Conservation (phyloP, 1,284 basidiomycete species). For the Fistulina hepatica region DNA sequence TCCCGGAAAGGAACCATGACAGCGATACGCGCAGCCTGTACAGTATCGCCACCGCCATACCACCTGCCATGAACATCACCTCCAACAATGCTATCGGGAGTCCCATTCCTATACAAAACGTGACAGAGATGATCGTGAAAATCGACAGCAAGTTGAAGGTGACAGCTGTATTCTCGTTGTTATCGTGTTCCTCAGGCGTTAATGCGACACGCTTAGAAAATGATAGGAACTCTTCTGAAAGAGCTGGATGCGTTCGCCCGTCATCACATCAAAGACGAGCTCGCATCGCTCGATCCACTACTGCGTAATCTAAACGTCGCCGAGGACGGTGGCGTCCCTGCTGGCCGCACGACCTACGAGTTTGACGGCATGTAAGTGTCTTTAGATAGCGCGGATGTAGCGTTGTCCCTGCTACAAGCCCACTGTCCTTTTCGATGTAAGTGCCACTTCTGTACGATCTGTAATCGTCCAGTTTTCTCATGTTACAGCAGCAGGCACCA, state of each 20-base stretch:
- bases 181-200: conserved; percentile 4
- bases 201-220: conserved; percentile 44
- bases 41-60: conserved; percentile 52
- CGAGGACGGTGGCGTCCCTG: no score
- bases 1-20: conserved; percentile 22
- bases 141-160: conserved; percentile 79
- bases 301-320: conserved; percentile 43
- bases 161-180: conserved; percentile 17
- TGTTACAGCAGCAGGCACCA: no score
- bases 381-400: no score
- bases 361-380: conserved; percentile 38
- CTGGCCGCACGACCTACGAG: conserved; percentile 33
- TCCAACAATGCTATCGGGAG: conserved; percentile 33
- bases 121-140: conserved; percentile 69
- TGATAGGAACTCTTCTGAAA: conserved; percentile 61
- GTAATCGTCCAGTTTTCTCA: background rate
- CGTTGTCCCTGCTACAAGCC: no score
- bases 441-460: conserved; percentile 7
- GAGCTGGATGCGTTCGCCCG: conserved; percentile 75
- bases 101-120: conserved; percentile 37
- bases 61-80: conserved; percentile 19
- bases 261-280: conserved; percentile 68
- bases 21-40: conserved; percentile 48
- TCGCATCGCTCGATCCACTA: conserved; percentile 68
- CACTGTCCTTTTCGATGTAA: no score